These are phyloP conservation scores for Zygoascus meyerae DNA, from an alignment of 1,139 yeast genomes.

Conservation along the genomic window DNA sequence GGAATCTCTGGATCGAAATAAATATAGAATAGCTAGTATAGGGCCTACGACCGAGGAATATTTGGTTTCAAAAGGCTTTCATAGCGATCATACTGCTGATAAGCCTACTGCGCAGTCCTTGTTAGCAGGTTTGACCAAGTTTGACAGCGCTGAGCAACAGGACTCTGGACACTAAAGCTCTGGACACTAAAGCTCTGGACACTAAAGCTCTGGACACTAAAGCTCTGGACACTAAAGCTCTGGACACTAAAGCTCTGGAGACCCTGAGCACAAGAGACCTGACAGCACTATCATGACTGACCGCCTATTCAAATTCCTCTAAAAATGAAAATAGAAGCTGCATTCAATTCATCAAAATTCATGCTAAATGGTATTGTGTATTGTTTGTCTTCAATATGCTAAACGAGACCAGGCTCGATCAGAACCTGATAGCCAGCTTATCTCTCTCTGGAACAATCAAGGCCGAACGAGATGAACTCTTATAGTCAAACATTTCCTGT, in stretches of 20 bases:
- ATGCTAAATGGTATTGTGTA: not conserved
- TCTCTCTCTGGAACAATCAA: slow-evolving; percentile 70
- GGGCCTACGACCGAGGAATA: slow-evolving; percentile 89
- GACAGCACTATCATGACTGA: too few relatives aligned
- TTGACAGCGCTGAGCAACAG: not conserved
- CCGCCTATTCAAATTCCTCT: too few relatives aligned
- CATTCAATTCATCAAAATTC: not conserved
- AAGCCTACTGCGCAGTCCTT: slow-evolving; percentile 69
- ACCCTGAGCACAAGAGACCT: too few relatives aligned
- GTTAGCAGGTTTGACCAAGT: slow-evolving; percentile 30
- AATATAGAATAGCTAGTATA: slow-evolving; percentile 62
- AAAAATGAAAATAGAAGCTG: too few relatives aligned
- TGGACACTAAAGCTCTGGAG: too few relatives aligned
- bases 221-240: not conserved
- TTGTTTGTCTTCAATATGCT: not conserved
- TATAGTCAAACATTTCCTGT: slow-evolving; percentile 9
- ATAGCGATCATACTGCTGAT: slow-evolving; percentile 58
- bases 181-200: not conserved
- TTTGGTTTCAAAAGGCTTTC: slow-evolving; percentile 46
- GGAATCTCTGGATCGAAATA: slow-evolving; percentile 20
- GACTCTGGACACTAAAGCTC: not conserved
- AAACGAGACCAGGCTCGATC: slow-evolving; percentile 11
- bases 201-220: not conserved
- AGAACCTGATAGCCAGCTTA: slow-evolving; percentile 55
- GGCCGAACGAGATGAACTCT: slow-evolving; percentile 62